A percentile compares a stretch with the other conserved stretches of the same genome.
Conservation (phyloP, 1,284 basidiomycete species). For the Coniferiporia weirii region DNA sequence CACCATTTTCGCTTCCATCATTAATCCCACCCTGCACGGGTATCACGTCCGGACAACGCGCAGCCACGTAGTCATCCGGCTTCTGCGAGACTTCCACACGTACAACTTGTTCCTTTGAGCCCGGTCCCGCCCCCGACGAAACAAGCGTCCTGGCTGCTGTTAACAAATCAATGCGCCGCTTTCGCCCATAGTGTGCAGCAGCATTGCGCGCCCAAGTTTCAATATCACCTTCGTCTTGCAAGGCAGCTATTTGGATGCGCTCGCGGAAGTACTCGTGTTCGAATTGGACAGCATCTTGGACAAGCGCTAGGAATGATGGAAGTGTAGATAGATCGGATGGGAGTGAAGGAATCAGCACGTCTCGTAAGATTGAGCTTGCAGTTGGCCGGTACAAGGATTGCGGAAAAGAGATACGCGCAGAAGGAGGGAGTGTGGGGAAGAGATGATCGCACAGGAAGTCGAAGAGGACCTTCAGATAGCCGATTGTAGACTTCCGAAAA, state of each 20-base stretch:
- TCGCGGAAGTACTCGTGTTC: constrained; percentile 53
- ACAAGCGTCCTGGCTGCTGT: constrained; percentile 49
- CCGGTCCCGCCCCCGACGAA: constrained; percentile 26
- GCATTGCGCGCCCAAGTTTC: constrained; percentile 59
- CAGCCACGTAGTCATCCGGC: background rate
- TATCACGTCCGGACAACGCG: constrained; percentile 2
- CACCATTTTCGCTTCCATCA: constrained; percentile 20
- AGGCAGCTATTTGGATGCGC: constrained; percentile 29
- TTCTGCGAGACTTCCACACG: constrained; percentile 29
- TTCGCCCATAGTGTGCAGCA: constrained; percentile 67
- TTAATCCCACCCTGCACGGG: constrained; percentile 8
- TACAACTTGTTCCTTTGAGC: constrained; percentile 28
- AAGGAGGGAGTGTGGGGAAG: constrained; percentile 48
- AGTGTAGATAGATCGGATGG: constrained; percentile 57
- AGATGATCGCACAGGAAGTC: constrained; percentile 53
- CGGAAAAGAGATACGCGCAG: constrained; percentile 39
- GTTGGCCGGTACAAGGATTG: constrained; percentile 54
- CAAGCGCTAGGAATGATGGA: constrained; percentile 54
- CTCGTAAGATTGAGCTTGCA: constrained; percentile 52
- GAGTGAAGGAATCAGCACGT: constrained; percentile 60
- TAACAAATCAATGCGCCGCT: constrained; percentile 58
- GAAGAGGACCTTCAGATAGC: constrained; percentile 47
- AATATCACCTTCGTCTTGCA: constrained; percentile 43
- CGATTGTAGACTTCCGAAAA: constrained; percentile 37
- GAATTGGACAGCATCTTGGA: constrained; percentile 51